phyloP scores from a whole-genome alignment of 2,329 filamentous ascomycete species.

The Epicoccum sorghinum region DNA sequence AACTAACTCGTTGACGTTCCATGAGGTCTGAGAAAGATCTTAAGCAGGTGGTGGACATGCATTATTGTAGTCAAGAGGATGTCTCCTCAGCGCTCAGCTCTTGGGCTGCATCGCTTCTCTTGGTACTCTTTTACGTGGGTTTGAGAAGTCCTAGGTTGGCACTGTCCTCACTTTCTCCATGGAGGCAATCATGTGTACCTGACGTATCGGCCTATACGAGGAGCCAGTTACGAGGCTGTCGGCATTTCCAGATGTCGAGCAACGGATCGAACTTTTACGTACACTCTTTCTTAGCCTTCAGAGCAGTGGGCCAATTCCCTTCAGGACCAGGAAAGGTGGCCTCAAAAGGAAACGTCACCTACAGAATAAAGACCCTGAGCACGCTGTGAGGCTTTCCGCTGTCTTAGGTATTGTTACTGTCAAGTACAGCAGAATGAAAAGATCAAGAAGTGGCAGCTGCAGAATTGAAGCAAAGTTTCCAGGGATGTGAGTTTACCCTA shows the following conservation, averaged over 20 bases:
- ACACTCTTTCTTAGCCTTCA: no score
- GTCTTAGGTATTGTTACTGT: no score
- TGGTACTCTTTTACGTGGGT: neutral
- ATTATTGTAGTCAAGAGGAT: neutral
- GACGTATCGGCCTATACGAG: neutral
- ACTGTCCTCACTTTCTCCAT: neutral
- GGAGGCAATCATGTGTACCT: neutral
- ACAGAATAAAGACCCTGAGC: no score
- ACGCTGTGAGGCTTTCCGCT: no score
- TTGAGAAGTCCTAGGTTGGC: neutral
- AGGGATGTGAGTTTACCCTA: no score
- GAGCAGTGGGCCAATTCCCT: no score
- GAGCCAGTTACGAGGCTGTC: neutral
- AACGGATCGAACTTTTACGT: no score
- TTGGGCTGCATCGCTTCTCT: neutral
- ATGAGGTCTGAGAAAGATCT: neutral
- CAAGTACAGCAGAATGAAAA: no score
- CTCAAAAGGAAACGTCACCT: no score
- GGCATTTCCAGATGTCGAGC: neutral
- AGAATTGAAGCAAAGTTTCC: no score
- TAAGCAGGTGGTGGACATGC: neutral
- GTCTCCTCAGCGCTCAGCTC: neutral
- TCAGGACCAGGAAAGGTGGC: no score
- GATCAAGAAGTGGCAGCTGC: no score
- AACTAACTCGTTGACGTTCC: neutral